Conservation (phyloP, 768 basidiomycete species). For the Calocybe gangraenosa region DNA sequence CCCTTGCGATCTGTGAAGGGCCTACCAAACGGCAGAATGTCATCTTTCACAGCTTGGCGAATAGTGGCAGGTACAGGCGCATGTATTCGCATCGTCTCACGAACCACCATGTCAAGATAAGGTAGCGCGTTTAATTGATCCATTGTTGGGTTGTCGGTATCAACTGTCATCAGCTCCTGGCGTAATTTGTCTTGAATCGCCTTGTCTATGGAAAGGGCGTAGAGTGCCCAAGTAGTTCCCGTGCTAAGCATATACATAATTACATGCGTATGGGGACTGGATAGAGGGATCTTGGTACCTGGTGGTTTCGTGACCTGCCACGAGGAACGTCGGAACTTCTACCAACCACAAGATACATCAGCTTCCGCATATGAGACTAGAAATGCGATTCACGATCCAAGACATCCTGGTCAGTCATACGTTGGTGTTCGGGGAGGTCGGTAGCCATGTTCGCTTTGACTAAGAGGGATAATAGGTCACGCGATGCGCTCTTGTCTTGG, state of each 20-base stretch:
- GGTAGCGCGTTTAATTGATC: slow-evolving; percentile 63
- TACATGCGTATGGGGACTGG: background rate
- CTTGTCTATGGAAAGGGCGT: slow-evolving; percentile 43
- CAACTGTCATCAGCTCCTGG: slow-evolving; percentile 47
- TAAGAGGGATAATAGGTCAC: slow-evolving; percentile 44
- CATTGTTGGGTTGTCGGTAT: slow-evolving; percentile 60
- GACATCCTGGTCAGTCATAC: slow-evolving; percentile 17
- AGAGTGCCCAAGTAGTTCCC: slow-evolving; percentile 56
- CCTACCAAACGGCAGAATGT: slow-evolving; percentile 43
- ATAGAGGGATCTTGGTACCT: slow-evolving; percentile 21
- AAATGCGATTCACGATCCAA: slow-evolving; percentile 11
- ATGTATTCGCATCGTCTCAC: slow-evolving; percentile 56
- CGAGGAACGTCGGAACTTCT: slow-evolving; percentile 48
- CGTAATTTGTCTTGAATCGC: slow-evolving; percentile 53
- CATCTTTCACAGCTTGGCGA: slow-evolving; percentile 46
- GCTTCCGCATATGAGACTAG: background rate
- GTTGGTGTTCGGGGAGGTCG: slow-evolving; percentile 26
- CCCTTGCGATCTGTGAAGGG: slow-evolving; percentile 45
- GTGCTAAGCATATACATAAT: slow-evolving; percentile 24
- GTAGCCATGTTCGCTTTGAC: slow-evolving; percentile 52
- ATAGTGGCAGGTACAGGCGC: slow-evolving; percentile 42
- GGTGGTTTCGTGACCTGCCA: slow-evolving; percentile 47
- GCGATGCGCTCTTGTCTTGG: slow-evolving; percentile 20
- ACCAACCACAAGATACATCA: background rate
- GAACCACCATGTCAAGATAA: slow-evolving; percentile 65